phyloP scores from a whole-genome alignment of 345 rosid genomes.

The Populus davidiana region DNA sequence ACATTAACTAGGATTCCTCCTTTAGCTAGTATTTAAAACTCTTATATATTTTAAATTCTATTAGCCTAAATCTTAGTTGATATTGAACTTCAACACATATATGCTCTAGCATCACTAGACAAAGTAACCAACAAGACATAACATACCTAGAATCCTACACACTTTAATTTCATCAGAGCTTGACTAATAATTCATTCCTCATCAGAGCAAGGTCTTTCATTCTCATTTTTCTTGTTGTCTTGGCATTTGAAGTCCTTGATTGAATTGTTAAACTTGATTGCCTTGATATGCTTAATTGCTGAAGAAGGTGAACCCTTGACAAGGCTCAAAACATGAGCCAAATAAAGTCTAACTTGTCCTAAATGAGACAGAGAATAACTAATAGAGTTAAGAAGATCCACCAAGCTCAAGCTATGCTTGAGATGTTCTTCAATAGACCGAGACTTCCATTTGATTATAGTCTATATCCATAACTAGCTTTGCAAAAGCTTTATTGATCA shows the following conservation, averaged over 20 bases:
- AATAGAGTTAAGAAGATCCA: constrained; percentile 48
- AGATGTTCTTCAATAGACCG: constrained; percentile 43
- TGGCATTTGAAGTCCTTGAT: constrained; percentile 16
- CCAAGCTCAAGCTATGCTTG: constrained; percentile 38
- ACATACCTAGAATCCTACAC: constrained; percentile 43
- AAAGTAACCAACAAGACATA: constrained; percentile 39
- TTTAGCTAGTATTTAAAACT: too few relatives aligned
- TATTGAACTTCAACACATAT: too few relatives aligned
- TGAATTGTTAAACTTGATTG: constrained; percentile 21
- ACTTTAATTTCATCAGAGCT: constrained; percentile 46
- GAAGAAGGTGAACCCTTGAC: constrained; percentile 35
- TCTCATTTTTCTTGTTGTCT: constrained; percentile 12
- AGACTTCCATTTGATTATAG: constrained; percentile 45
- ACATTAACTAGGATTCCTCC: too few relatives aligned
- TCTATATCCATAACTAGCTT: constrained; percentile 48
- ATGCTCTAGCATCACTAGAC: constrained; percentile 39
- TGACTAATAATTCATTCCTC: constrained; percentile 36
- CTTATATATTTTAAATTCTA: too few relatives aligned
- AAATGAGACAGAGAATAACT: constrained; percentile 44
- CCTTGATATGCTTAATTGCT: constrained; percentile 35
- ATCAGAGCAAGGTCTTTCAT: constrained; percentile 18
- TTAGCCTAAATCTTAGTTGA: too few relatives aligned
- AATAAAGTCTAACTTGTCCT: constrained; percentile 38
- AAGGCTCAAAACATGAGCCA: constrained; percentile 44
- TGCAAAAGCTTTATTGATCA: constrained; percentile 47